These are phyloP conservation scores for Tricholoma bakamatsutake DNA, from an alignment of 768 basidiomycete species.

Conservation along the genomic window DNA sequence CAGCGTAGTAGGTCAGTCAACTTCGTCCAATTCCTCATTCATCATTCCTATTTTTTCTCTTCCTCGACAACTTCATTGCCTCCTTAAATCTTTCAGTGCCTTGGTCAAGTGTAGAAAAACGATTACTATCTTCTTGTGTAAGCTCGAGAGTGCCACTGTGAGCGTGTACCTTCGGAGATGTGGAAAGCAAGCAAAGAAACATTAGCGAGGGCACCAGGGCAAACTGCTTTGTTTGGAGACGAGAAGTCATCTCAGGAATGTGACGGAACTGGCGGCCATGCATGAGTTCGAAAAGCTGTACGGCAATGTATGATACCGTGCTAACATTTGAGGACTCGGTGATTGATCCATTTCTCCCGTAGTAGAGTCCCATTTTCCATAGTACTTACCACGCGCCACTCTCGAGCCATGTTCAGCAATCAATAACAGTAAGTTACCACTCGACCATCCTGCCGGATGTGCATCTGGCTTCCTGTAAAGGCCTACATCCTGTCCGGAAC, in stretches of 20 bases:
- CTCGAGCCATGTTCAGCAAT: not conserved
- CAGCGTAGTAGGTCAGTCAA: not conserved
- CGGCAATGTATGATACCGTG: slow-evolving; percentile 1
- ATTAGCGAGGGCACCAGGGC: not conserved
- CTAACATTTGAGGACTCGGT: not conserved
- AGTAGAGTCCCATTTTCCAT: too few relatives aligned
- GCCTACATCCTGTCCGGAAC: not conserved
- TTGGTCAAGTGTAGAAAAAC: not conserved
- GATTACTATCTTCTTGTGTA: not conserved
- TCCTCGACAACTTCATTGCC: not conserved
- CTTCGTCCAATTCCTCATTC: not conserved
- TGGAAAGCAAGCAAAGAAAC: not conserved
- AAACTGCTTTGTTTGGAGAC: not conserved
- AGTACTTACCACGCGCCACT: not conserved
- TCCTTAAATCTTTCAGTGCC: not conserved
- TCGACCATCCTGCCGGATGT: not conserved
- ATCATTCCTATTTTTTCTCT: not conserved
- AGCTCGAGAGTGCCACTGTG: not conserved
- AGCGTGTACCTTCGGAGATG: not conserved
- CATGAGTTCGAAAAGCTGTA: slow-evolving; percentile 7
- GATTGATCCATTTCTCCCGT: slow-evolving; percentile 1
- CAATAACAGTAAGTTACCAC: not conserved
- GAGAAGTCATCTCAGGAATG: not conserved
- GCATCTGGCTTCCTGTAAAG: not conserved
- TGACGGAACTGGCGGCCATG: not conserved